These are phyloP conservation scores for Taxawa tesnikishii DNA, from an alignment of 2,329 filamentous ascomycete species.

Conservation along the genomic window DNA sequence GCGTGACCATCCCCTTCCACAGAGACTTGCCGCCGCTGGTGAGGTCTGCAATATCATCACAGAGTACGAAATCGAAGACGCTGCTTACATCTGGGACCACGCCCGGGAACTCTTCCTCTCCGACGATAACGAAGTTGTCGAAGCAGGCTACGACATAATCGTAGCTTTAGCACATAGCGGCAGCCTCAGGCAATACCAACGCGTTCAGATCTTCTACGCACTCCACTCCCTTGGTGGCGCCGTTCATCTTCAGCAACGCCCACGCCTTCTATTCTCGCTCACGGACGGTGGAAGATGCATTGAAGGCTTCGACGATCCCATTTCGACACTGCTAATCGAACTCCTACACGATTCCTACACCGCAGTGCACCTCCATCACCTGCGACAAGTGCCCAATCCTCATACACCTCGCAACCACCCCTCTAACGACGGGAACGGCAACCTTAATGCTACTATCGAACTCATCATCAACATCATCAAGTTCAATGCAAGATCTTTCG, in stretches of 20 bases:
- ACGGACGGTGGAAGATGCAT: conserved; percentile 5
- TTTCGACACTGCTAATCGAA: not conserved
- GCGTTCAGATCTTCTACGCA: not conserved
- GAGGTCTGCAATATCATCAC: not conserved
- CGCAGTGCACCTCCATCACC: not conserved
- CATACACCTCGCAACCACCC: not conserved
- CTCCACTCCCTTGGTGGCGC: not conserved
- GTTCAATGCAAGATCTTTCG: conserved; percentile 5
- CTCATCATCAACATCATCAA: conserved; percentile 4
- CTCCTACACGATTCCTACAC: not conserved
- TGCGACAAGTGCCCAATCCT: not conserved
- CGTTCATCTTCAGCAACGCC: conserved; percentile 1
- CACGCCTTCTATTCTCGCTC: conserved; percentile 2
- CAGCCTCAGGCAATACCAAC: not conserved
- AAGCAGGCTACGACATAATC: not conserved
- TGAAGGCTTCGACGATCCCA: conserved; percentile 4
- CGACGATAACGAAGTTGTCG: not conserved
- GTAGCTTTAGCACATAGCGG: not conserved
- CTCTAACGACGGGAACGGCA: too few species aligned
- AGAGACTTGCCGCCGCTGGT: not conserved
- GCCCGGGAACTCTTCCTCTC: not conserved
- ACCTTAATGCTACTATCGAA: conserved; percentile 3
- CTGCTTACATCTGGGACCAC: not conserved
- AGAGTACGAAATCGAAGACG: not conserved
- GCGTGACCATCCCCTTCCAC: not conserved